Evolutionary conservation across 1,139 yeast species (phyloP).

Genomic region (Entelexis paramagnoliae): DNA sequence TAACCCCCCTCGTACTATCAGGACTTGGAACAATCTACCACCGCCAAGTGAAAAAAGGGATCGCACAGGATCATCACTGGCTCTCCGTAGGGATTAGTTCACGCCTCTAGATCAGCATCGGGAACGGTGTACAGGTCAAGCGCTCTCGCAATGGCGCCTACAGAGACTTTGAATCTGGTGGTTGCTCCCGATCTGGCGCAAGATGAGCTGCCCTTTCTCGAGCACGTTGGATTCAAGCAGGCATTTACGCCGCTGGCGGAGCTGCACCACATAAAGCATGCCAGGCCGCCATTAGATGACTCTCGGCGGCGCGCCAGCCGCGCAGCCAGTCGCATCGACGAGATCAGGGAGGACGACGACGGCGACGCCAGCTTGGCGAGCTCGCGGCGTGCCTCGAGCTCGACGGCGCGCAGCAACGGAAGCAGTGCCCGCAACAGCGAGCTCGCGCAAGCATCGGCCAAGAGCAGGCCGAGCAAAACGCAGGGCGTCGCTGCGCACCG

Average conservation of each 20-base stretch:
- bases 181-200: conserved; percentile 8
- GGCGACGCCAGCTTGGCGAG: background rate
- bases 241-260: background rate
- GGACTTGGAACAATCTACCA: background rate
- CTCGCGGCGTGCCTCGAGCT: background rate
- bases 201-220: conserved; percentile 11
- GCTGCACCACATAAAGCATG: background rate
- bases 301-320: background rate
- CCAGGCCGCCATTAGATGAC: background rate
- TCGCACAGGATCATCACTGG: background rate
- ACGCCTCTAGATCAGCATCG: background rate
- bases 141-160: conserved; percentile 1
- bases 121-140: background rate
- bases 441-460: background rate
- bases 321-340: background rate
- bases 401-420: background rate
- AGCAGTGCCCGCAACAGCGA: background rate
- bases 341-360: background rate
- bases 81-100: background rate
- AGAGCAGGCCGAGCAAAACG: background rate
- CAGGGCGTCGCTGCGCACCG: background rate
- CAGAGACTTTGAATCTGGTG: conserved; percentile 1
- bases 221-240: conserved; percentile 14
- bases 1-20: conserved; percentile 9
- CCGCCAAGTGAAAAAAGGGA: background rate